phyloP scores from a whole-genome alignment of 768 basidiomycete species.

The Brasilioporus rufonigricans region DNA sequence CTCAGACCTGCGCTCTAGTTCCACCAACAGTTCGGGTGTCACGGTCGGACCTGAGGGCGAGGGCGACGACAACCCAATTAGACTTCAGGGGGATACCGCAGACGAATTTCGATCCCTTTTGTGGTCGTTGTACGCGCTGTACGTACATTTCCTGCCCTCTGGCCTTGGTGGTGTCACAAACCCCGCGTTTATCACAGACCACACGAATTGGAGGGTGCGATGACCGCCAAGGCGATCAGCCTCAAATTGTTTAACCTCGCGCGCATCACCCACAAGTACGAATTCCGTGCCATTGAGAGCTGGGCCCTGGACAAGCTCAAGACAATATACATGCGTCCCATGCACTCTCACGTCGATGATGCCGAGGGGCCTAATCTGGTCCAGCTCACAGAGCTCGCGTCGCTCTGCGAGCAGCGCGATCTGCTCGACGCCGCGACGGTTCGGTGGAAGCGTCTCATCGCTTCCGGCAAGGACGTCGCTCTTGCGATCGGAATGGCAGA shows the following conservation, averaged over 20 bases:
- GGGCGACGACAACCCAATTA: slow-evolving; percentile 50
- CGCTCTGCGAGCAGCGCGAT: slow-evolving; percentile 45
- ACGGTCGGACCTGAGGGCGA: slow-evolving; percentile 42
- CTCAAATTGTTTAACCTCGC: slow-evolving; percentile 46
- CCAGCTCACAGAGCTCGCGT: slow-evolving; percentile 51
- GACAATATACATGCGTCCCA: slow-evolving; percentile 33
- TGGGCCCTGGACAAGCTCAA: slow-evolving; percentile 46
- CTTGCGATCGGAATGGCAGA: slow-evolving; percentile 47
- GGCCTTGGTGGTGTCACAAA: background rate
- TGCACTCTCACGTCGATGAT: slow-evolving; percentile 30
- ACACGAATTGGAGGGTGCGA: slow-evolving; percentile 44
- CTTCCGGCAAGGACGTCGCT: slow-evolving; percentile 43
- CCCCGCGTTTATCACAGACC: slow-evolving; percentile 31
- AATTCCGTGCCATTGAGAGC: slow-evolving; percentile 42
- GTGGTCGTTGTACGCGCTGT: slow-evolving; percentile 54
- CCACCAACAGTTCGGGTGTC: slow-evolving; percentile 21
- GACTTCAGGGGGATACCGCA: slow-evolving; percentile 44
- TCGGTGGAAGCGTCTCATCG: slow-evolving; percentile 49
- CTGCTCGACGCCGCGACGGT: slow-evolving; percentile 41
- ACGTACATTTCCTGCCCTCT: slow-evolving; percentile 25
- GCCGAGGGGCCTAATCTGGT: slow-evolving; percentile 39
- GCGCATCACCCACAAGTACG: slow-evolving; percentile 48
- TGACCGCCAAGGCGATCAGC: slow-evolving; percentile 41
- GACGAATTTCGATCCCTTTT: slow-evolving; percentile 52
- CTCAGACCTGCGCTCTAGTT: slow-evolving; percentile 31